phyloP scores from a whole-genome alignment of 2,329 filamentous ascomycete species.

The Aspergillus eucalypticola region DNA sequence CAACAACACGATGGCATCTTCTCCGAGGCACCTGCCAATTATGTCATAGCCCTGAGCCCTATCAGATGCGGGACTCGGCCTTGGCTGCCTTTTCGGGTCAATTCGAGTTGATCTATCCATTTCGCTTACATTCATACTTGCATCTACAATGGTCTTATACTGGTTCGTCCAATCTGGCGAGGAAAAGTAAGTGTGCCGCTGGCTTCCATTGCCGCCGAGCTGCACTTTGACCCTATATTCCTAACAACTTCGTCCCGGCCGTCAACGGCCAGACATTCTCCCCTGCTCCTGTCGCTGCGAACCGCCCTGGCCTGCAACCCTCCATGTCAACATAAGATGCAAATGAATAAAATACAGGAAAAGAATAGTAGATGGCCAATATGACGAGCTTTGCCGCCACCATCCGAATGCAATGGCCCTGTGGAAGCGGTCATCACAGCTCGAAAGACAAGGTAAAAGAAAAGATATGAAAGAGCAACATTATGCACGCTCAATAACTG shows the following conservation, averaged over 20 bases:
- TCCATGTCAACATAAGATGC: conserved; percentile 1
- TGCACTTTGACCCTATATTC: background rate
- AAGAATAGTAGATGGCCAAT: background rate
- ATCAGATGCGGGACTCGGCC: background rate
- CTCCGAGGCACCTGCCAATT: background rate
- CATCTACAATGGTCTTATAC: no score
- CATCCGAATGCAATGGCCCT: conserved; percentile 7
- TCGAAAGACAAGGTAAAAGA: conserved; percentile 7
- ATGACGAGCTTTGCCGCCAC: background rate
- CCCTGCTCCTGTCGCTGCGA: background rate
- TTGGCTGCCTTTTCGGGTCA: conserved; percentile 1
- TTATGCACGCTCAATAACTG: conserved; percentile 42
- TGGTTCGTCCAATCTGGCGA: background rate
- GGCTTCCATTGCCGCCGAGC: background rate
- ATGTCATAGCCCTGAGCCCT: conserved; percentile 21
- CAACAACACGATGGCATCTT: background rate
- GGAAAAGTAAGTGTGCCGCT: background rate
- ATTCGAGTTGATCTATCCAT: no score
- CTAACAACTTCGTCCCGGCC: background rate
- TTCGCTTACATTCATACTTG: no score
- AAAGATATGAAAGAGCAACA: conserved; percentile 21
- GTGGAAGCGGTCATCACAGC: conserved; percentile 5
- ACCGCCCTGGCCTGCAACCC: conserved; percentile 3
- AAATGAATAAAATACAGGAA: conserved; percentile 7
- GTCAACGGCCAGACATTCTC: background rate